Evolutionary conservation across 1,284 basidiomycete species (phyloP).

Genomic region (Ceratobasidium sp.): DNA sequence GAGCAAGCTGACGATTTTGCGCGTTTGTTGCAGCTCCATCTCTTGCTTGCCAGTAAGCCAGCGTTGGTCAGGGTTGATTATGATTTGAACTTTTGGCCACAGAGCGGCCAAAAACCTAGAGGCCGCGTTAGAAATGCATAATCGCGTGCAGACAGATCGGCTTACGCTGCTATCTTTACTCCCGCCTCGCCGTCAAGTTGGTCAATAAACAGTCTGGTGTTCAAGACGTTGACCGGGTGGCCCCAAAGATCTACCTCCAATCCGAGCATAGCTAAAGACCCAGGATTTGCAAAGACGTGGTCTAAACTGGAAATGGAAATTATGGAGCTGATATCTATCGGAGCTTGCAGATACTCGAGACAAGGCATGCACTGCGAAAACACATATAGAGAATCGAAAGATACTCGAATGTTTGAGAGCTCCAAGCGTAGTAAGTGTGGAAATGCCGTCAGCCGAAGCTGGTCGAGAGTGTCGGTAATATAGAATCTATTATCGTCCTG

Average conservation of each 20-base stretch:
- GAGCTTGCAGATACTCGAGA: background rate
- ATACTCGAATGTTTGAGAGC: background rate
- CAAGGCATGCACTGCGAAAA: background rate
- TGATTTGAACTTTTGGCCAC: background rate
- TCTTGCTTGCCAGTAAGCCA: slow-evolving; percentile 3
- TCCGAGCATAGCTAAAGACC: background rate
- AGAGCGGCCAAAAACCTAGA: background rate
- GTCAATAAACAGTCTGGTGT: background rate
- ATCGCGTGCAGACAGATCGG: background rate
- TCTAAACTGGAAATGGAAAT: too few relatives aligned
- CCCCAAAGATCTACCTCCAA: slow-evolving; percentile 8
- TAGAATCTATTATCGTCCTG: background rate
- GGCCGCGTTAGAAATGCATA: too few relatives aligned
- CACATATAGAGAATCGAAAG: background rate
- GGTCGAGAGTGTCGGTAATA: background rate
- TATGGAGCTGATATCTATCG: background rate
- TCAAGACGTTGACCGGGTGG: background rate
- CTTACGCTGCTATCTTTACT: slow-evolving; percentile 5
- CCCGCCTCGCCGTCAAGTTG: background rate
- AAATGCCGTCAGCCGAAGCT: background rate
- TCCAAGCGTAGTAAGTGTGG: background rate
- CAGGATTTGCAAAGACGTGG: background rate
- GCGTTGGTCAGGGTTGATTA: background rate
- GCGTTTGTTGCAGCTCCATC: background rate
- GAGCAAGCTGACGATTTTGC: background rate